Evolutionary conservation across 2,329 filamentous ascomycete genomes (phyloP).

Genomic region (Cytospora leucostoma): DNA sequence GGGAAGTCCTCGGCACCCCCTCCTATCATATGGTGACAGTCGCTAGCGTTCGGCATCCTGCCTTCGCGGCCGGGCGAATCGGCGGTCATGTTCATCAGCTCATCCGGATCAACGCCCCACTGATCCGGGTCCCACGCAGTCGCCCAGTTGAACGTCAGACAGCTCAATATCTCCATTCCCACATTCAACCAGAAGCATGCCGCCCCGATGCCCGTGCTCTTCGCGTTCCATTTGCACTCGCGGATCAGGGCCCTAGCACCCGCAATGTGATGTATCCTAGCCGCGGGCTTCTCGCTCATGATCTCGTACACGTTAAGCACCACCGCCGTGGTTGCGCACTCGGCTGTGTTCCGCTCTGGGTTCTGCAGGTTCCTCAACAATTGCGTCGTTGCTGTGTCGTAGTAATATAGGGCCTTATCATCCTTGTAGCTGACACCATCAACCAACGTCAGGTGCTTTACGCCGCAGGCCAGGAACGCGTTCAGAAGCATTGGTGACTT

Average conservation of each 20-base stretch:
- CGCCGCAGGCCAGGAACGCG: constrained; percentile 85
- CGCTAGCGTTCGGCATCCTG: constrained; percentile 12
- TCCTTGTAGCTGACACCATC: constrained; percentile 67
- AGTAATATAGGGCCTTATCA: constrained; percentile 79
- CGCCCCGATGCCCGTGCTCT: constrained; percentile 73
- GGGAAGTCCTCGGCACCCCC: constrained; percentile 30
- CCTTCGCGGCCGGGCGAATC: constrained; percentile 13
- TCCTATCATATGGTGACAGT: constrained; percentile 27
- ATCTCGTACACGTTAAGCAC: constrained; percentile 91
- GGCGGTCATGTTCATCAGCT: constrained; percentile 28
- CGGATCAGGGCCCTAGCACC: constrained; percentile 84
- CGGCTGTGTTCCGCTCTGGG: constrained; percentile 77
- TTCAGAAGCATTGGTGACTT: constrained; percentile 86
- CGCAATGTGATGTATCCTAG: constrained; percentile 87
- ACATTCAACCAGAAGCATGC: constrained; percentile 96
- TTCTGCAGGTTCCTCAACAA: constrained; percentile 78
- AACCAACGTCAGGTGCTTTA: constrained; percentile 74
- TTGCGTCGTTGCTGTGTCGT: constrained; percentile 80
- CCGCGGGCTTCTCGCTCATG: constrained; percentile 78
- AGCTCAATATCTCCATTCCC: constrained; percentile 85
- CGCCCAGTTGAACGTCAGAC: constrained; percentile 83
- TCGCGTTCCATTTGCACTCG: constrained; percentile 86
- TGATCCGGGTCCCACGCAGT: constrained; percentile 87
- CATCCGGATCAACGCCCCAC: constrained; percentile 81
- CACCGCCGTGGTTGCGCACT: constrained; percentile 85